phyloP scores from a whole-genome alignment of 495 filamentous ascomycete genomes.

The Platismatia glauca region DNA sequence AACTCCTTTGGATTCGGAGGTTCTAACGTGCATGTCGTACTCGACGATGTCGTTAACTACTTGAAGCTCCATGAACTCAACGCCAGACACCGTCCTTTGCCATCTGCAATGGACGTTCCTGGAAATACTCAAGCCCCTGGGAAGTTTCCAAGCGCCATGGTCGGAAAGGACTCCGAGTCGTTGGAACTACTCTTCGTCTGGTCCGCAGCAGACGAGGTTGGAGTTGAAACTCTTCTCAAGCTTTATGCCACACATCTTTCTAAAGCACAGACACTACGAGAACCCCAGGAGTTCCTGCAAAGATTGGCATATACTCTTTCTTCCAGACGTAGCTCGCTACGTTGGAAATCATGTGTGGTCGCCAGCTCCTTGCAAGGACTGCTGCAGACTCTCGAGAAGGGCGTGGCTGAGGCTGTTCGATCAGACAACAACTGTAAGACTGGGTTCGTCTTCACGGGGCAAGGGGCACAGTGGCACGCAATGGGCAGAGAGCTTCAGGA shows the following conservation, averaged over 20 bases:
- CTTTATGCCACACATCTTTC: conserved; percentile 26
- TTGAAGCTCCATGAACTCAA: background rate
- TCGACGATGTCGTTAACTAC: background rate
- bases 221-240: background rate
- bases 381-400: background rate
- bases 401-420: background rate
- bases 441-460: conserved; percentile 36
- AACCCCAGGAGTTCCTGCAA: no score
- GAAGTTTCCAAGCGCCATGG: no score
- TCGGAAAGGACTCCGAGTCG: no score
- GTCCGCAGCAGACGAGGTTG: no score
- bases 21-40: conserved; percentile 38
- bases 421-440: background rate
- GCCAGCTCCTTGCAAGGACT: background rate
- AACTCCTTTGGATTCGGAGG: conserved; percentile 59
- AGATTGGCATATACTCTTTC: no score
- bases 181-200: no score
- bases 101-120: no score
- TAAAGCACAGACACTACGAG: no score
- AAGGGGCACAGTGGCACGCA: conserved; percentile 40
- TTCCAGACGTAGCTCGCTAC: background rate
- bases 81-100: background rate
- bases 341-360: conserved; percentile 25
- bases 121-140: no score
- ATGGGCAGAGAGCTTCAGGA: conserved; percentile 26